Evolutionary conservation across 306 rosid genomes (phyloP).

Genomic region (Chamaecrista fasciculata): DNA sequence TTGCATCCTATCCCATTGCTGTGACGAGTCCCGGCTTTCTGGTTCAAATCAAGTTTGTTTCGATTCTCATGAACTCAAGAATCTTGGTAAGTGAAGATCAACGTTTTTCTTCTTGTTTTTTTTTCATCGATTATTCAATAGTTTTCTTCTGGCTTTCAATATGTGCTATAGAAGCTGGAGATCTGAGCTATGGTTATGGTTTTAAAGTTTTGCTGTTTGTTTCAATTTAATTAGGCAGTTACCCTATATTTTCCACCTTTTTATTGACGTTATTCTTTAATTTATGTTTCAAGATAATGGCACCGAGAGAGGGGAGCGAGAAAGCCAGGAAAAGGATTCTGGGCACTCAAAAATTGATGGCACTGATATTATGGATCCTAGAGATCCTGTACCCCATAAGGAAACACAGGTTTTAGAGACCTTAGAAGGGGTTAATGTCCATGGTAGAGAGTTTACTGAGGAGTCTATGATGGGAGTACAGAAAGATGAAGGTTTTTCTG

Average conservation of each 20-base stretch:
- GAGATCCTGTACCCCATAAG: neutral
- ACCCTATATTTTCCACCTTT: neutral
- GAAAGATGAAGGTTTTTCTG: constrained; percentile 18
- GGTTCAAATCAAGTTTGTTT: neutral
- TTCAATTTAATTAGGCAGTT: constrained; percentile 1
- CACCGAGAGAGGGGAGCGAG: constrained; percentile 29
- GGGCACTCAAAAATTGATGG: constrained; percentile 13
- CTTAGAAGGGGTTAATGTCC: constrained; percentile 24
- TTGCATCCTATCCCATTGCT: constrained; percentile 51
- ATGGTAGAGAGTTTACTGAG: constrained; percentile 7
- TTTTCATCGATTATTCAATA: neutral
- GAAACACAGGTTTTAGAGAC: constrained; percentile 29
- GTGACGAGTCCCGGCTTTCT: constrained; percentile 25
- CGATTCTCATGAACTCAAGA: constrained; percentile 25
- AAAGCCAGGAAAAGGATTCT: constrained; percentile 27
- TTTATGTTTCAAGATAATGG: constrained; percentile 36
- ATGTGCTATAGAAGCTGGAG: neutral
- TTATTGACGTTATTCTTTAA: neutral
- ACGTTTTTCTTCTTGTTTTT: neutral
- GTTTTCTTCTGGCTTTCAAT: neutral
- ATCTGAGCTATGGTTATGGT: neutral
- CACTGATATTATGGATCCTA: constrained; percentile 20
- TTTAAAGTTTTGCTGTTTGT: constrained; percentile 6
- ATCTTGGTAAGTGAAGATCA: constrained; percentile 24
- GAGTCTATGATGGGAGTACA: constrained; percentile 32